These are phyloP conservation scores for Trichoderma guizhouense DNA, from an alignment of 2,329 filamentous ascomycete genomes.

Conservation along the genomic window DNA sequence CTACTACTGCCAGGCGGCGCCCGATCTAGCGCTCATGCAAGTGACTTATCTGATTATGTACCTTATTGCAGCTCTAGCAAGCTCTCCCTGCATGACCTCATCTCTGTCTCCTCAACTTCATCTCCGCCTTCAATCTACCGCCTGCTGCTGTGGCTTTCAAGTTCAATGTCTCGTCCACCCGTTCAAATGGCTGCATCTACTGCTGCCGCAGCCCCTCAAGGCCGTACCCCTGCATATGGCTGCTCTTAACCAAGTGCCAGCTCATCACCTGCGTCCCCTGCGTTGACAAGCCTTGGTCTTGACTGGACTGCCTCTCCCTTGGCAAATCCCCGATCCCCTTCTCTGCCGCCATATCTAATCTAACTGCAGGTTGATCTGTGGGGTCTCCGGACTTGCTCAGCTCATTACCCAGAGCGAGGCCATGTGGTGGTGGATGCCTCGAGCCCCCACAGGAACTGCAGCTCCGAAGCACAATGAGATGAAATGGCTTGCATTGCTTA, in stretches of 20 bases:
- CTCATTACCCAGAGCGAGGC: not conserved
- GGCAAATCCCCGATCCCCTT: not conserved
- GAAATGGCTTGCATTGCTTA: conserved; percentile 3
- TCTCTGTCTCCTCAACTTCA: not conserved
- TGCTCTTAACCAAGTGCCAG: not conserved
- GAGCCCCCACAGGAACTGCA: not conserved
- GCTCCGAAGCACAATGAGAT: not conserved
- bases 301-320: not conserved
- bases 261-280: conserved; percentile 6
- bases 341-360: conserved; percentile 6
- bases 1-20: not conserved
- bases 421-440: conserved; percentile 14
- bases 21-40: conserved; percentile 1
- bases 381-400: conserved; percentile 8
- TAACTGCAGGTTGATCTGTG: conserved; percentile 5
- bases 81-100: not conserved
- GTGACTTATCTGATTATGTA: conserved; percentile 3
- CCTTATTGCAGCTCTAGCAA: not conserved
- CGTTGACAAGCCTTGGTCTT: not conserved
- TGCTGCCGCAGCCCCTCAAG: not conserved
- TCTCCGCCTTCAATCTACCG: not conserved
- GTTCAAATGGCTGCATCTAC: not conserved
- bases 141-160: not conserved
- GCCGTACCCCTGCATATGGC: not conserved
- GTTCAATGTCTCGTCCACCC: not conserved